Evolutionary conservation across 139 green algal species (phyloP).

Genomic region (Desmodesmus armatus): DNA sequence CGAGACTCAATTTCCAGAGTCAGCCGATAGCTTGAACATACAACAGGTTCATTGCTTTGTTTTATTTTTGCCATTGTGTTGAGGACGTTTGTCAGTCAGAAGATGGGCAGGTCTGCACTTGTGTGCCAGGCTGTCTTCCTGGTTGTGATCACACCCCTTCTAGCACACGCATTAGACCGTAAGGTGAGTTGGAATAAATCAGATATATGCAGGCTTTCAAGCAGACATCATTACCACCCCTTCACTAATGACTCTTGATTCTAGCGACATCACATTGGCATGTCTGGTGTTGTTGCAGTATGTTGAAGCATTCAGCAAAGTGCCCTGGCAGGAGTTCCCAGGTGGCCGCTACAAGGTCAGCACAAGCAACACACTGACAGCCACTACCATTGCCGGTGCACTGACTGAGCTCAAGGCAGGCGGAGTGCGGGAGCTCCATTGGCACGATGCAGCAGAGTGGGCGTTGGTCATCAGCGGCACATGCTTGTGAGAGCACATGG

Average conservation of each 20-base stretch:
- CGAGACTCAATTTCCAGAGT: no score
- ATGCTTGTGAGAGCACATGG: conserved; percentile 26
- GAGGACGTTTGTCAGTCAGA: no score
- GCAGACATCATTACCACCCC: neutral
- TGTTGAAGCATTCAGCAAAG: conserved; percentile 17
- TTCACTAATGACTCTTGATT: neutral
- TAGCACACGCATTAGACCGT: neutral
- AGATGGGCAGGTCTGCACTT: no score
- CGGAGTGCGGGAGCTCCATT: conserved; percentile 37
- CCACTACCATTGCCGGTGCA: conserved; percentile 32
- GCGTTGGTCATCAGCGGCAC: conserved; percentile 29
- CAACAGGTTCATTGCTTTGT: no score
- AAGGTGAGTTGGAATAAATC: neutral
- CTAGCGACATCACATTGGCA: neutral
- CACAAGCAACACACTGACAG: conserved; percentile 30
- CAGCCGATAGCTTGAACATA: no score
- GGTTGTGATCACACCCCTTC: no score
- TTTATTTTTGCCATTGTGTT: no score
- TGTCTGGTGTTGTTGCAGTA: neutral
- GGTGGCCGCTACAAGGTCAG: conserved; percentile 31
- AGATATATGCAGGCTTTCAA: neutral
- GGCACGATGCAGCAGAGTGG: conserved; percentile 42
- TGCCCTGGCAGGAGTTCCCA: conserved; percentile 32
- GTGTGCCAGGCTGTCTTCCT: no score
- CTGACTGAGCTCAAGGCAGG: conserved; percentile 29